phyloP scores from a whole-genome alignment of 257 asterid species.

The Ocimum tenuiflorum region DNA sequence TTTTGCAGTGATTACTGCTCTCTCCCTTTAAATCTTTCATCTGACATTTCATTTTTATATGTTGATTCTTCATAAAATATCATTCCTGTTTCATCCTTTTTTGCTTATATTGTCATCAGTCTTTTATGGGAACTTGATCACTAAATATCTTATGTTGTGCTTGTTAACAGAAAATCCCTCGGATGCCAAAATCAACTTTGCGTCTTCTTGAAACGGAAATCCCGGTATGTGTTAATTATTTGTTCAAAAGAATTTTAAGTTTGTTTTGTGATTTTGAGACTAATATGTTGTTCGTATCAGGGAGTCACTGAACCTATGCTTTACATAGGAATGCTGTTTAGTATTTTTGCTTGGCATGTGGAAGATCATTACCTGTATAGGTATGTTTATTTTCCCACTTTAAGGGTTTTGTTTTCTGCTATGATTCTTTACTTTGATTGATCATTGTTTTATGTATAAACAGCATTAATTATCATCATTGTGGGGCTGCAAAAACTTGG shows the following conservation, averaged over 20 bases:
- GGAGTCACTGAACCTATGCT: slow-evolving; percentile 99
- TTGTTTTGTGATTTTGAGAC: slow-evolving; percentile 9
- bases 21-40: not conserved
- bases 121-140: not conserved
- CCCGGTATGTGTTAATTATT: slow-evolving; percentile 48
- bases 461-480: slow-evolving; percentile 96
- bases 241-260: not conserved
- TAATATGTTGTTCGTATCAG: slow-evolving; percentile 37
- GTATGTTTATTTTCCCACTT: slow-evolving; percentile 27
- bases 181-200: slow-evolving; percentile 67
- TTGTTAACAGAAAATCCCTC: slow-evolving; percentile 70
- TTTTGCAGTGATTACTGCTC: not conserved
- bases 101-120: not conserved
- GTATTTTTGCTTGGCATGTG: slow-evolving; percentile 99
- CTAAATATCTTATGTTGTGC: not conserved
- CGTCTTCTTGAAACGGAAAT: slow-evolving; percentile 81
- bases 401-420: not conserved
- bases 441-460: slow-evolving; percentile 16
- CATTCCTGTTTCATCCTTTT: not conserved
- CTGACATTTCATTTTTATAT: not conserved
- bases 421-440: not conserved
- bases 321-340: slow-evolving; percentile 92
- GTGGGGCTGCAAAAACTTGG: slow-evolving; percentile 99
- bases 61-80: not conserved
- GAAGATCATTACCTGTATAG: slow-evolving; percentile 97